phyloP scores from a whole-genome alignment of 306 rosid species.

The Clitoria ternatea region DNA sequence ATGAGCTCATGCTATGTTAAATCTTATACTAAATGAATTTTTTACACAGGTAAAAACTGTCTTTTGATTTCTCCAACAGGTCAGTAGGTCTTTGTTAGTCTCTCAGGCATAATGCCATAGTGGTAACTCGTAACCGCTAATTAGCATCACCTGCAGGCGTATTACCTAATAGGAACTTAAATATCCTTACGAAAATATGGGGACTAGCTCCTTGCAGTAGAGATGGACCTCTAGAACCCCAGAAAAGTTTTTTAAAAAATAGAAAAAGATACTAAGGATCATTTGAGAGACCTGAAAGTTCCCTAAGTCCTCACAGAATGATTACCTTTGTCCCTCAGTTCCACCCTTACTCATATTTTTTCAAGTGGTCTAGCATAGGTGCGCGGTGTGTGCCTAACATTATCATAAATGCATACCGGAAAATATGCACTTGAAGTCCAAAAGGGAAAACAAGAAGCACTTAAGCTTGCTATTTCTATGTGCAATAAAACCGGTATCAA shows the following conservation, averaged over 20 bases:
- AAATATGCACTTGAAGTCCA: not conserved
- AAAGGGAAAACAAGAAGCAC: constrained; percentile 14
- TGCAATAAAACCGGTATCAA: not conserved
- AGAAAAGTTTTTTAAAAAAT: too few species aligned
- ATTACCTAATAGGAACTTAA: not conserved
- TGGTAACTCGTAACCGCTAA: too few species aligned
- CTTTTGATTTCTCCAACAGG: not conserved
- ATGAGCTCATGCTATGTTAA: not conserved
- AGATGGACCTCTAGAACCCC: too few species aligned
- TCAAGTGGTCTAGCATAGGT: too few species aligned
- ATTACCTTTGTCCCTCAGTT: too few species aligned
- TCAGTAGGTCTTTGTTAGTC: not conserved
- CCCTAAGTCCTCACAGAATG: too few species aligned
- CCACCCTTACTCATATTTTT: too few species aligned
- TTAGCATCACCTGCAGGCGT: not conserved
- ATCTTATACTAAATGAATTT: not conserved
- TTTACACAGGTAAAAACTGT: not conserved
- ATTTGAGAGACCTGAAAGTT: too few species aligned
- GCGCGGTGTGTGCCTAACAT: too few species aligned
- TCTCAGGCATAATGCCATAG: not conserved
- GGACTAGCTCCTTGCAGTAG: too few species aligned
- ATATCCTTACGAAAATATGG: too few species aligned
- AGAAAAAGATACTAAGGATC: too few species aligned
- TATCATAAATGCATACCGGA: not conserved
- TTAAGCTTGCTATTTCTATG: not conserved